Evolutionary conservation across 208 protist genomes (phyloP), one percentile per base, ranked within the genome.

Genomic region (Leptomonas pyrrhocoris): DNA sequence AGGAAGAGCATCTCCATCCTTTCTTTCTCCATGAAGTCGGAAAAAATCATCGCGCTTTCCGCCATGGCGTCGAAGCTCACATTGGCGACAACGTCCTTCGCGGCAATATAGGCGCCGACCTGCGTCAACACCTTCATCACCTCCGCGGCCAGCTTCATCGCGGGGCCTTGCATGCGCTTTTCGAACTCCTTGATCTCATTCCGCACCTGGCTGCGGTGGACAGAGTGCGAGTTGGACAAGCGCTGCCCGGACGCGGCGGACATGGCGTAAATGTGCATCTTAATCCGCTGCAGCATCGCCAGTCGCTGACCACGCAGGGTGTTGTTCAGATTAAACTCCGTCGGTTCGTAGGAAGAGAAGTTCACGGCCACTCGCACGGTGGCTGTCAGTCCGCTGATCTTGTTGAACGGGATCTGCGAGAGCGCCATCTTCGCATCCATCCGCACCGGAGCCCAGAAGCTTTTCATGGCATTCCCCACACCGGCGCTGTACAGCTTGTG

Each of bases 381-480:
- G 2, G 31, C 65, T 6, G 74, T 81, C 38, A 77, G 13, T 1
- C 19, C 67, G 38, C 57, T 53, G 23, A 88, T 88, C 18, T 79
- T 81, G 12, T n/a, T 38, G 38, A 84, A 84, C 15, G 83, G 83
- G 12, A 88, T 76, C 51, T 88, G 79, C 34, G 66, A 60, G 7
- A 81, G 62, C 18, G 83, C 83, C 42, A 79, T 80, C 36, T 69
- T 74, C 2, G 73, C 78, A 36, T 88, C 83, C 49, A 88, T 77
- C 16, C n/a, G 36, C 27, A 88, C 83, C 0, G 83, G 80, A 0
- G 83, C 83, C 71, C 71, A 88, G 74, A 77, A 88, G 3, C 68
- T 74, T 71, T 88, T 88, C 73, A 88, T 79, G 2, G 74, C 79
- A 55, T 88, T 88, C 25, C 79, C 83, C 19, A 88, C 30, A 1